Percentiles rank a stretch among this genome's conserved stretches.
Conservation (phyloP, 805 yeast genomes). For the Metschnikowia lochheadii region DNA sequence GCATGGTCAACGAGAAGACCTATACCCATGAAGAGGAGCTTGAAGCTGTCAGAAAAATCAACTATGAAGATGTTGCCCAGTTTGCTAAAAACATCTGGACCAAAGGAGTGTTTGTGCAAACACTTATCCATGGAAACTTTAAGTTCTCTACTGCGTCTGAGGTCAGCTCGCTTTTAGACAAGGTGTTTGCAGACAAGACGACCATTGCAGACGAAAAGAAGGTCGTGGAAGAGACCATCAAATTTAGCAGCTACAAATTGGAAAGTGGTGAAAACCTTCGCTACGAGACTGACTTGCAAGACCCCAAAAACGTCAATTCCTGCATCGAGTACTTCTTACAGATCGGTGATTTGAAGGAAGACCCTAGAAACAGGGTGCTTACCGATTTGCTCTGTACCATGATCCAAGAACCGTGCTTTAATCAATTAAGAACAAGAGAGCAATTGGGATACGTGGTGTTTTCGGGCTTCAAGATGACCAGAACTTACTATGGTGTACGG, state of each 20-base stretch:
- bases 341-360: constrained; percentile 39
- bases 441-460: constrained; percentile 94
- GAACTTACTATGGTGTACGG: constrained; percentile 71
- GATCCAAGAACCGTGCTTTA: constrained; percentile 82
- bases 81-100: constrained; percentile 50
- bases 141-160: constrained; percentile 49
- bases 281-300: constrained; percentile 51
- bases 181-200: constrained; percentile 23
- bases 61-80: constrained; percentile 46
- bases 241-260: constrained; percentile 38
- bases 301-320: constrained; percentile 71
- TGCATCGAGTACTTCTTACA: constrained; percentile 78
- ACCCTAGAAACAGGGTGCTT: constrained; percentile 38
- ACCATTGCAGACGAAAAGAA: constrained; percentile 19
- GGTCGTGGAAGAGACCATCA: constrained; percentile 13
- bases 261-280: constrained; percentile 38
- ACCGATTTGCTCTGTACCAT: constrained; percentile 69
- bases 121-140: constrained; percentile 74
- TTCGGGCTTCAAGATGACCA: constrained; percentile 62
- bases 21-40: constrained; percentile 64
- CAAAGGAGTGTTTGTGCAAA: constrained; percentile 62
- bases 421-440: constrained; percentile 86
- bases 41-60: constrained; percentile 39
- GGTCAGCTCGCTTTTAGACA: constrained; percentile 42
- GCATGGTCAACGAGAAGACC: constrained; percentile 66